These are phyloP conservation scores for Pseudogymnoascus sp. DNA, from an alignment of 2,329 filamentous ascomycete genomes.

Conservation along the genomic window DNA sequence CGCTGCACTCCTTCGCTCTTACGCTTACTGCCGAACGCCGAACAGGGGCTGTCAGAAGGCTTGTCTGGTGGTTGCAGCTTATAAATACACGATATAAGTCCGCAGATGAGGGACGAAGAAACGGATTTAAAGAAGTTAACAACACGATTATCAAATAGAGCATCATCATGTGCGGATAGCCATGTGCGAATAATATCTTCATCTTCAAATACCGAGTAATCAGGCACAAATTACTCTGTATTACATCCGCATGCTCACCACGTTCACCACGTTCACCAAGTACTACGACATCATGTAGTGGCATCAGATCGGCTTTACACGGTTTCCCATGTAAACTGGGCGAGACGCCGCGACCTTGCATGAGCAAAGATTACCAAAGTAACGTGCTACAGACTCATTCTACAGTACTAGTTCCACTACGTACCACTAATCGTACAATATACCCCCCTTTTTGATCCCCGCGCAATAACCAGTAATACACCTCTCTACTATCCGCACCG, in stretches of 20 bases:
- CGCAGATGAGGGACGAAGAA: not conserved
- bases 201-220: not conserved
- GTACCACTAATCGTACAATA: not conserved
- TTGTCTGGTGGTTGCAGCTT: not conserved
- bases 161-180: not conserved
- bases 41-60: not conserved
- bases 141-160: not conserved
- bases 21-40: not conserved
- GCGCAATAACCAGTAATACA: not conserved
- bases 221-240: not conserved
- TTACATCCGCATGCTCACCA: not conserved
- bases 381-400: not conserved
- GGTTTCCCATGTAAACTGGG: not conserved
- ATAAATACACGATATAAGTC: not conserved
- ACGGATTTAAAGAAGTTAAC: not conserved
- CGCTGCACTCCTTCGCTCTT: not conserved
- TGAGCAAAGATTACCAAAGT: not conserved
- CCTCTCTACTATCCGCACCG: not conserved
- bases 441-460: not conserved
- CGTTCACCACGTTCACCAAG: not conserved
- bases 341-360: not conserved
- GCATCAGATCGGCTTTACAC: not conserved
- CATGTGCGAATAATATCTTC: not conserved
- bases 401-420: conserved; percentile 1
- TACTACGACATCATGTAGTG: not conserved